Conservation (phyloP, 495 filamentous ascomycete genomes). For the Staphylotrichum tortipilum region DNA sequence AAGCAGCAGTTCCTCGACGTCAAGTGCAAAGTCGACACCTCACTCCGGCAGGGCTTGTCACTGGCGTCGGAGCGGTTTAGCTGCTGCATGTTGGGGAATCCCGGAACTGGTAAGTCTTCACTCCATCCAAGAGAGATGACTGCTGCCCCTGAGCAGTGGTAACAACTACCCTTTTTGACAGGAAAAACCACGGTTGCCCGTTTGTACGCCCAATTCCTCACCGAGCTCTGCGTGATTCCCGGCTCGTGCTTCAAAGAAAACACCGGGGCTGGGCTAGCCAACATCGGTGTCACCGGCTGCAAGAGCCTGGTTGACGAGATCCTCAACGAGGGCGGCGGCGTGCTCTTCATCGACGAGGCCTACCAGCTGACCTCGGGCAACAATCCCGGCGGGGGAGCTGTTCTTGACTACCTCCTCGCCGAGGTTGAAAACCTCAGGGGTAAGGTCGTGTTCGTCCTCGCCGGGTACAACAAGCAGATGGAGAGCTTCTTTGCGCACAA, state of each 20-base stretch:
- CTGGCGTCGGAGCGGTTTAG: slow-evolving; percentile 54
- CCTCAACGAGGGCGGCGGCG: slow-evolving; percentile 53
- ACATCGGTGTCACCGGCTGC: slow-evolving; percentile 48
- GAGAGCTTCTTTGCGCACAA: slow-evolving; percentile 74
- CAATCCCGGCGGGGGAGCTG: slow-evolving; percentile 45
- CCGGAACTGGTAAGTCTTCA: slow-evolving; percentile 59
- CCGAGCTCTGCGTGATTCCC: slow-evolving; percentile 50
- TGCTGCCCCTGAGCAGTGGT: too few relatives aligned
- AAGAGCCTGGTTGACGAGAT: slow-evolving; percentile 53
- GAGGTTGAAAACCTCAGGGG: slow-evolving; percentile 69
- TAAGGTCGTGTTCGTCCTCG: slow-evolving; percentile 68
- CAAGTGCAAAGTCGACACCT: slow-evolving; percentile 58
- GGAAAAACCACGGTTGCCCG: slow-evolving; percentile 80
- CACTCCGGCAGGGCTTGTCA: slow-evolving; percentile 47
- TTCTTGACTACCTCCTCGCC: slow-evolving; percentile 65
- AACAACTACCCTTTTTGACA: too few relatives aligned
- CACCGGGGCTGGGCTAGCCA: slow-evolving; percentile 59
- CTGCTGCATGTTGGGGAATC: slow-evolving; percentile 63
- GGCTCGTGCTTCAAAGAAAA: slow-evolving; percentile 53
- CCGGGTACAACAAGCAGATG: slow-evolving; percentile 72
- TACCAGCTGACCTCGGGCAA: slow-evolving; percentile 59
- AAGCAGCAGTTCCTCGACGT: slow-evolving; percentile 57
- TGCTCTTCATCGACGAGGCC: slow-evolving; percentile 69
- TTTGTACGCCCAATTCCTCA: slow-evolving; percentile 61
- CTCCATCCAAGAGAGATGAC: too few relatives aligned